phyloP scores from a whole-genome alignment of 2,329 filamentous ascomycete genomes.

The Sporothrix brasiliensis region DNA sequence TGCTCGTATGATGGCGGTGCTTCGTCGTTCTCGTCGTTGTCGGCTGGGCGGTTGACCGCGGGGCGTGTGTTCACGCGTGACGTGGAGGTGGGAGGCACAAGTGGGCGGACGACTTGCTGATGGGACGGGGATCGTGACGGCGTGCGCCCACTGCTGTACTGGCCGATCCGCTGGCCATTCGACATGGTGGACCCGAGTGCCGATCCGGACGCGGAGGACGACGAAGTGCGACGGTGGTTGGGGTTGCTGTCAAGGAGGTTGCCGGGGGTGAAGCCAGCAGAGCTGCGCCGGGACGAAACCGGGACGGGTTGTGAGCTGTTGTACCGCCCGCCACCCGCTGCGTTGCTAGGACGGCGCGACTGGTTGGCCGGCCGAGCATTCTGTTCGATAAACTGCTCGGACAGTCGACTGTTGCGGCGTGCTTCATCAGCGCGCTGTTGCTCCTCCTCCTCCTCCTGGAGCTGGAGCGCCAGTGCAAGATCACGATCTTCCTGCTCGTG shows the following conservation, averaged over 20 bases:
- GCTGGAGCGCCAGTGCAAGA: conserved; percentile 82
- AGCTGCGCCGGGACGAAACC: conserved; percentile 44
- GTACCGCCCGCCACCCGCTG: conserved; percentile 30
- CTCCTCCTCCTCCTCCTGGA: conserved; percentile 93
- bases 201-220: background rate
- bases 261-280: conserved; percentile 38
- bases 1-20: conserved; percentile 63
- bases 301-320: background rate
- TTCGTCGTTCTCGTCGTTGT: conserved; percentile 48
- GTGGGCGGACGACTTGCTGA: conserved; percentile 48
- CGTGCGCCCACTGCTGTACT: conserved; percentile 21
- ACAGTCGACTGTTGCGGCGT: conserved; percentile 64
- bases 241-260: background rate
- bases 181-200: background rate
- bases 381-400: conserved; percentile 70
- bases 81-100: conserved; percentile 48
- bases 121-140: conserved; percentile 30
- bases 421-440: conserved; percentile 65
- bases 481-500: conserved; percentile 80
- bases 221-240: conserved; percentile 16
- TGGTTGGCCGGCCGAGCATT: conserved; percentile 50
- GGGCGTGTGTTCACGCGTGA: conserved; percentile 22
- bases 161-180: conserved; percentile 11
- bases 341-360: conserved; percentile 37
- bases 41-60: conserved; percentile 45